Conservation (phyloP, 2,329 filamentous ascomycete genomes). For the Epichloe sibirici region DNA sequence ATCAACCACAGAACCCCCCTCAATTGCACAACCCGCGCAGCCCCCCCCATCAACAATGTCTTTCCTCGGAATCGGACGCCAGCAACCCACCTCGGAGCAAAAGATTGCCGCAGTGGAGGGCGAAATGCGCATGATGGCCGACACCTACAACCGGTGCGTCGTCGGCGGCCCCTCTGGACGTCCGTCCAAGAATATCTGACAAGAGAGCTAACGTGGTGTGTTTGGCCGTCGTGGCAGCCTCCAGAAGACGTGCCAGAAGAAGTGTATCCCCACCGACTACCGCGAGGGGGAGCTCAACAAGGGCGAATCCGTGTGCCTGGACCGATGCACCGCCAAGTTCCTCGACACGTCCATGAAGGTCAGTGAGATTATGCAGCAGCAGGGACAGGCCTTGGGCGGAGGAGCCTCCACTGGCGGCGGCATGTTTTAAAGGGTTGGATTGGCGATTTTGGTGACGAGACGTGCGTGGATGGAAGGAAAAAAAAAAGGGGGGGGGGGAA, state of each 20-base stretch:
- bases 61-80: constrained; percentile 40
- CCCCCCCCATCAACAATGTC: constrained; percentile 18
- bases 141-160: constrained; percentile 90
- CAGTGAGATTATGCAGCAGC: constrained; percentile 87
- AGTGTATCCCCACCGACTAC: constrained; percentile 88
- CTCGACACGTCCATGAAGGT: constrained; percentile 98
- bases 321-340: constrained; percentile 95
- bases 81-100: constrained; percentile 86
- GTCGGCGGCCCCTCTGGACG: background rate
- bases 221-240: constrained; percentile 39
- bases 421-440: constrained; percentile 14
- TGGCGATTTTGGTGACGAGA: too few species aligned
- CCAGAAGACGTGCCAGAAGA: constrained; percentile 78
- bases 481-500: too few species aligned
- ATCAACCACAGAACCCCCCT: too few species aligned
- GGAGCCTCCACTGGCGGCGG: constrained; percentile 22
- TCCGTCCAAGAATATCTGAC: background rate
- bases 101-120: constrained; percentile 95
- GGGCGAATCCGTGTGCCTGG: constrained; percentile 95
- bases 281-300: constrained; percentile 96
- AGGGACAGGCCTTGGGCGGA: constrained; percentile 56
- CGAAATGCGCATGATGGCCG: constrained; percentile 93
- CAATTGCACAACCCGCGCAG: background rate
- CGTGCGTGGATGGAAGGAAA: background rate
- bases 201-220: background rate